Base-by-base conservation (phyloP, 768 basidiomycete species). In the Mrakia hoshinonis region DNA sequence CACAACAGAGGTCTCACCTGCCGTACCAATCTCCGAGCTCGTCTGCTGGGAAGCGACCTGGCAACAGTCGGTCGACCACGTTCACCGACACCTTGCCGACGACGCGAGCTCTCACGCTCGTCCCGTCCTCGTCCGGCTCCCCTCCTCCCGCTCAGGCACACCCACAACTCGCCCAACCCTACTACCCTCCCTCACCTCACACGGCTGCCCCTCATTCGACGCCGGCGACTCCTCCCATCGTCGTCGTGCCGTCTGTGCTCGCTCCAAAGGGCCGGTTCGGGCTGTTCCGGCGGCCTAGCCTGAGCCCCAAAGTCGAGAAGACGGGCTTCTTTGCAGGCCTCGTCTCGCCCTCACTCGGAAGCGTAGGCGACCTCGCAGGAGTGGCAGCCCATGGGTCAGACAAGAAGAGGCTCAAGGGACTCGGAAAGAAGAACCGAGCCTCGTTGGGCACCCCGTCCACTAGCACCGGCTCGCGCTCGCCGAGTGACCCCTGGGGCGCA, bases 121-220 rank as follows among this genome's bases (percentile, higher is more conserved):
- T 34, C 22, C 58, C 31, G 58, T 13, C 24, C 11, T 55, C 58
- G 31, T 58, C 55, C 58, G 20, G 18, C 34, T 4, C 55, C 29
- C 31, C 29, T 7, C 11, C 10, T 2, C 18, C 58, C 58, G 4
- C 36, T 6, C 36, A 31, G 36, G 7, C 36, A 61, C 15, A 1
- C 13, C 36, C 58, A 1, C 2, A 29, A 34, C 31, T 15, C 29
- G 15, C 24, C 10, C 12, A 60, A 9, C 55, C 58, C 20, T 61
- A 61, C 58, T 61, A 61, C 58, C 36, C 58, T 39, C 58, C 58
- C 31, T 61, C 58, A 3, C 58, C 36, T 38, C 36, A 61, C 58
- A 61, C 58, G 22, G 58, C 58, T 18, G 2, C 58, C 5, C 58
- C 58, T 38, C 58, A 61, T 12, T 31, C 58, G 0, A 61, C 58